Base-by-base conservation (phyloP, 305 asterid genomes). In the Rubia peregrina region DNA sequence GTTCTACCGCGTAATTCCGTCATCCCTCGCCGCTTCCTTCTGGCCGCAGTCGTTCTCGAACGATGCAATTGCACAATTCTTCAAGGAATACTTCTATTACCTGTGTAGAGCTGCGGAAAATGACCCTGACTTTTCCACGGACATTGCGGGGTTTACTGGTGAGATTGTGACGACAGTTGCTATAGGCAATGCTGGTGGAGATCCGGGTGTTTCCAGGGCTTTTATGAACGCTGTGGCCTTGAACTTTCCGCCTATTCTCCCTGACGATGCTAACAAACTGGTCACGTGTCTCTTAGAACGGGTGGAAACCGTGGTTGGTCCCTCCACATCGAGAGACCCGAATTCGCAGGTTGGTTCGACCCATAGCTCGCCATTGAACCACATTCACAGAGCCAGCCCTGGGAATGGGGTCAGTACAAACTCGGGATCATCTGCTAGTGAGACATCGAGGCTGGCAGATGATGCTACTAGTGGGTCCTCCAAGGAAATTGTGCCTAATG, bases 31-130 rank as follows among this genome's bases (percentile, higher is more conserved):
- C 59, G 81, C 66, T 56, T 76, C 79, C 48, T 95, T 92, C 80
- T 95, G 99, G 99, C 99, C 99, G 41, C 98, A 89, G 75, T 87
- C 98, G 7, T 85, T 85, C 69, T 75, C 88, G 12, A 22, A 68
- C 3, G 98, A 86, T 71, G 80, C 95, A 14, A 83, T 90, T 74
- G 79, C 89, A 17, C 82, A 90, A 1, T 90, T 95, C 77, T 95
- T 72, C 57, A 77, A 73, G 33, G 96, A 91, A 70, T 87, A 86
- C 51, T 77, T 95, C 77, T 65, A 65, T 63, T 95, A 88, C 75
- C 68, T 95, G 63, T 84, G 86, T 33, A 74, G 65, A 74, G 95
- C 98, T 6, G 81, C 88, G 9, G 90, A 86, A 48, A 59, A 73
- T 14, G 90, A 89, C 14, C 75, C 88, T 43, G 97, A 86, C 70